Conservation (phyloP, 768 basidiomycete species). For the Termitomyces sp. region DNA sequence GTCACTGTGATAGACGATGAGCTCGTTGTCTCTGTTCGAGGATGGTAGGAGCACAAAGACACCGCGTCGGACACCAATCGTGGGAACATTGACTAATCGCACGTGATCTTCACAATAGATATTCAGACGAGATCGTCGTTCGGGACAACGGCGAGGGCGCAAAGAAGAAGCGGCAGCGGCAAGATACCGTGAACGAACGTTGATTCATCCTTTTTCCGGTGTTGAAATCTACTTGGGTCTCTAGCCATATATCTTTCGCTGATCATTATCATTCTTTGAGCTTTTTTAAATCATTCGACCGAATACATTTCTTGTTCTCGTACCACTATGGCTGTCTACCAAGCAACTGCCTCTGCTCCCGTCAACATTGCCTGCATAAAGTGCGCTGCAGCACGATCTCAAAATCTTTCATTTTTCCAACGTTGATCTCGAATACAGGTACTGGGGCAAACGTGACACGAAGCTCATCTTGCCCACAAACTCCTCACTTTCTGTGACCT, state of each 20-base stretch:
- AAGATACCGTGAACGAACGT: background rate
- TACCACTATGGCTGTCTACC: slow-evolving; percentile 56
- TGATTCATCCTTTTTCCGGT: background rate
- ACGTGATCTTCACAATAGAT: slow-evolving; percentile 8
- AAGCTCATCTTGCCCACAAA: slow-evolving; percentile 95
- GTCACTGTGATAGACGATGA: slow-evolving; percentile 15
- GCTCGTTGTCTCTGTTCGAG: slow-evolving; percentile 12
- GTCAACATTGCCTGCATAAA: slow-evolving; percentile 99
- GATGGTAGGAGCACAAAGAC: slow-evolving; percentile 15
- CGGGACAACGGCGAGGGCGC: background rate
- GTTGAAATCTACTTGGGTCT: slow-evolving; percentile 2
- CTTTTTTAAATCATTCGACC: slow-evolving; percentile 3
- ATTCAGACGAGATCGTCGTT: slow-evolving; percentile 3
- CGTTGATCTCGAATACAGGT: slow-evolving; percentile 43
- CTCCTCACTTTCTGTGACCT: slow-evolving; percentile 96
- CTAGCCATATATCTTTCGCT: slow-evolving; percentile 3
- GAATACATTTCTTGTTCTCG: slow-evolving; percentile 10
- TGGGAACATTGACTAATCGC: slow-evolving; percentile 17
- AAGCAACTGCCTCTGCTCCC: slow-evolving; percentile 89
- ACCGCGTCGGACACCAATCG: slow-evolving; percentile 13
- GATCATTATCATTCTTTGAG: slow-evolving; percentile 11
- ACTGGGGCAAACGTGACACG: slow-evolving; percentile 99
- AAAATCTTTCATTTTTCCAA: background rate
- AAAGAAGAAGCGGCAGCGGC: background rate
- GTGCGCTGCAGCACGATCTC: slow-evolving; percentile 35